Conservation (phyloP, 257 asterid genomes). For the Solanum phureja region DNA sequence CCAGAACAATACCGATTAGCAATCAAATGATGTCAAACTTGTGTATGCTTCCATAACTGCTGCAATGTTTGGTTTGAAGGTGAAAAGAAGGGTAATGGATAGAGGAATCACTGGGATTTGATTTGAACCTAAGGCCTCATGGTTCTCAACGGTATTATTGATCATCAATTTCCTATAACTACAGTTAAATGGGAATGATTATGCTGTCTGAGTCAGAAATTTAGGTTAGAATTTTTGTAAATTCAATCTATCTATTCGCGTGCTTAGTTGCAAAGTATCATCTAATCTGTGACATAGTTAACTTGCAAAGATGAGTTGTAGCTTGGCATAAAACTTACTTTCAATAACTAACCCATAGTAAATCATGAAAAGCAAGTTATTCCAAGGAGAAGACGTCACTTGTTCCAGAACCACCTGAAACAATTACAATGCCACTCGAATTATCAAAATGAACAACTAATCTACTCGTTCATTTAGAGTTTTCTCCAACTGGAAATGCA, state of each 20-base stretch:
- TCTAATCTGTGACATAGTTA: background rate
- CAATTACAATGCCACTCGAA: background rate
- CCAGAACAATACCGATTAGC: too few relatives aligned
- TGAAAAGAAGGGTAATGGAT: too few relatives aligned
- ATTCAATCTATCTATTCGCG: too few relatives aligned
- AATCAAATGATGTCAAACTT: too few relatives aligned
- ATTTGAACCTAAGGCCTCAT: too few relatives aligned
- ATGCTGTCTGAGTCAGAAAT: background rate
- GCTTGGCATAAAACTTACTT: slow-evolving; percentile 37
- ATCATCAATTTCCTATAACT: too few relatives aligned
- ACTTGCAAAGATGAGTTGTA: background rate
- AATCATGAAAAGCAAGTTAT: slow-evolving; percentile 88
- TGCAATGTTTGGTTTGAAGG: too few relatives aligned
- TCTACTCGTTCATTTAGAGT: background rate
- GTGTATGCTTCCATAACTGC: too few relatives aligned
- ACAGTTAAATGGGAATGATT: too few relatives aligned
- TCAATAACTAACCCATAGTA: slow-evolving; percentile 81
- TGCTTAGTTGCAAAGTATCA: background rate
- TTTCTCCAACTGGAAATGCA: background rate
- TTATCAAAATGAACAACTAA: background rate
- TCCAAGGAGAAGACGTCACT: slow-evolving; percentile 79
- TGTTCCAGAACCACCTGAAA: slow-evolving; percentile 92
- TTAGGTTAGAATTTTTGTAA: too few relatives aligned
- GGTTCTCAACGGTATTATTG: too few relatives aligned
- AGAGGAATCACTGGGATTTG: too few relatives aligned